Evolutionary conservation across 345 rosid genomes (phyloP).

Genomic region (Brassica incana): DNA sequence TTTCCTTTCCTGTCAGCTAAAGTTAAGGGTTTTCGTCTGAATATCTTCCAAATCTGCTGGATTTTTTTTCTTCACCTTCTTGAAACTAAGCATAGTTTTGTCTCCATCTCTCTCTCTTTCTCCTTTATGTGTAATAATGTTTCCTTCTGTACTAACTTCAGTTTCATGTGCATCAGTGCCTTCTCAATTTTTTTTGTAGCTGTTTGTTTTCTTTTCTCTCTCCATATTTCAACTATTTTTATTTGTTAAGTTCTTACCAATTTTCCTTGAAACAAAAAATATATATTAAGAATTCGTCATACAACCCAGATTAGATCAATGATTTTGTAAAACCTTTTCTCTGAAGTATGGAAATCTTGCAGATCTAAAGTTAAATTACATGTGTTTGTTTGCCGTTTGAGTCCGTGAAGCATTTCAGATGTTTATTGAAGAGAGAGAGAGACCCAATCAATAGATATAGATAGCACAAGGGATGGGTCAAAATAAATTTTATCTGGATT

Average conservation of each 20-base stretch:
- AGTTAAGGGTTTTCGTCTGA: slow-evolving; percentile 25
- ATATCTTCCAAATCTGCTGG: slow-evolving; percentile 30
- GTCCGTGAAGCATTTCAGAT: slow-evolving; percentile 23
- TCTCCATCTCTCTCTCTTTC: slow-evolving; percentile 27
- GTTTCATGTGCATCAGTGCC: slow-evolving; percentile 48
- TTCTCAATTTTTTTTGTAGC: slow-evolving; percentile 23
- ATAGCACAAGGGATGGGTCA: slow-evolving; percentile 34
- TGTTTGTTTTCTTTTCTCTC: slow-evolving; percentile 20
- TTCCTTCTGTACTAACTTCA: slow-evolving; percentile 33
- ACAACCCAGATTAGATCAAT: slow-evolving; percentile 3
- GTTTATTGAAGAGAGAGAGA: slow-evolving; percentile 34
- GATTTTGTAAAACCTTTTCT: neutral
- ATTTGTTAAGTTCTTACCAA: neutral
- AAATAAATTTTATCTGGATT: slow-evolving; percentile 23
- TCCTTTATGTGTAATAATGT: slow-evolving; percentile 33
- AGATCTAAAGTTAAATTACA: slow-evolving; percentile 26
- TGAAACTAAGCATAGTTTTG: slow-evolving; percentile 36
- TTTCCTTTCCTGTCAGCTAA: slow-evolving; percentile 38
- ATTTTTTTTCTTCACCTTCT: slow-evolving; percentile 23
- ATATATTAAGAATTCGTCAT: neutral
- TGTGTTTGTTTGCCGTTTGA: slow-evolving; percentile 23
- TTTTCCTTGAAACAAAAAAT: neutral
- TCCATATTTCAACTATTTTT: neutral
- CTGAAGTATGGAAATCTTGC: slow-evolving; percentile 4
- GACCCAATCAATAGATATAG: slow-evolving; percentile 11